A percentile compares a stretch with the other conserved stretches of the same genome.
Evolutionary conservation across 345 rosid species (phyloP).

Genomic region (Erysimum cheiranthoides): DNA sequence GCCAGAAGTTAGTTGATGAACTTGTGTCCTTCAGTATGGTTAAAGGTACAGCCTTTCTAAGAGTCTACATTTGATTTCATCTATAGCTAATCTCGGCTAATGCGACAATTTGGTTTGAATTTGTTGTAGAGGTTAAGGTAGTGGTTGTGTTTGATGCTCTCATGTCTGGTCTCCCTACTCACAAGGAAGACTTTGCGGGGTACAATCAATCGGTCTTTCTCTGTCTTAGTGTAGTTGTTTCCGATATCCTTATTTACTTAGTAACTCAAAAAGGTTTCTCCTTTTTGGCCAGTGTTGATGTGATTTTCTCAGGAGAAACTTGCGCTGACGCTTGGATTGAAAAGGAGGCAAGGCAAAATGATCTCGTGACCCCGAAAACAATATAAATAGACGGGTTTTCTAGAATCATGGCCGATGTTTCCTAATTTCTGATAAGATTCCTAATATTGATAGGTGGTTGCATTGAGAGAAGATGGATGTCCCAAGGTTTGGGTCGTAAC

Average conservation of each 20-base stretch:
- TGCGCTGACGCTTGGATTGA: conserved; percentile 97
- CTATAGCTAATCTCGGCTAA: background rate
- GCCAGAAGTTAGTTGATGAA: conserved; percentile 81
- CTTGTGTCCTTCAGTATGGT: conserved; percentile 72
- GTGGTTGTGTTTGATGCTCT: conserved; percentile 95
- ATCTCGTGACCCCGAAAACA: background rate
- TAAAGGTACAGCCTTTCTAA: conserved; percentile 59
- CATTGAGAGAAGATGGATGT: conserved; percentile 86
- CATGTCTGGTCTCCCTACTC: conserved; percentile 91
- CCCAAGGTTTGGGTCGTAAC: conserved; percentile 97
- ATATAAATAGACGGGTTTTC: conserved; percentile 9
- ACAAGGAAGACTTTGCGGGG: conserved; percentile 84
- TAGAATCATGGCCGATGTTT: conserved; percentile 3
- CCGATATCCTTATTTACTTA: background rate
- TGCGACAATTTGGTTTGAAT: conserved; percentile 9
- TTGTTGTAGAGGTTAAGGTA: conserved; percentile 83
- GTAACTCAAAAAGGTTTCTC: background rate
- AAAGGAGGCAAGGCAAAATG: conserved; percentile 63
- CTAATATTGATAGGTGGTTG: conserved; percentile 65
- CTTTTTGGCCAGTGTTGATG: conserved; percentile 69
- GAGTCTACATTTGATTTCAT: background rate
- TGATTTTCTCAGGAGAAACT: conserved; percentile 78
- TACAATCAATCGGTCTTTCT: conserved; percentile 33
- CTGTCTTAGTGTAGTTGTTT: background rate
- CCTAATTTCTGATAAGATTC: conserved; percentile 26